Conservation (phyloP, 2,329 filamentous ascomycete genomes). For the Orbilia quercus region DNA sequence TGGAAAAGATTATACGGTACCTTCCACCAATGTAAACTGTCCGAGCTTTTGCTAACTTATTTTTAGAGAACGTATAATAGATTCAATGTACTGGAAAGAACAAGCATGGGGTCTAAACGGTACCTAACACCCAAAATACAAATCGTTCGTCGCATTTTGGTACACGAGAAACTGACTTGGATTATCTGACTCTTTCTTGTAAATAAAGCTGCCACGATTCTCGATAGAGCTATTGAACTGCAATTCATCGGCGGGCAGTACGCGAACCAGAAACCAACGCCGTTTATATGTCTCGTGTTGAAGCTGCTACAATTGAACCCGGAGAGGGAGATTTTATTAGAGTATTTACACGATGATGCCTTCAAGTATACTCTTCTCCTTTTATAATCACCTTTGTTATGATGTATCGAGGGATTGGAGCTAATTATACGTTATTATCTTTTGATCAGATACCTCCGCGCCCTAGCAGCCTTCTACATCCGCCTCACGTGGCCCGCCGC, state of each 20-base stretch:
- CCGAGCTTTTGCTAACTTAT: slow-evolving; percentile 25
- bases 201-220: slow-evolving; percentile 71
- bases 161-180: slow-evolving; percentile 18
- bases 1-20: slow-evolving; percentile 60
- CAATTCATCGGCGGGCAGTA: slow-evolving; percentile 88
- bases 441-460: slow-evolving; percentile 80
- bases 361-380: slow-evolving; percentile 69
- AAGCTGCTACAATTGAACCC: slow-evolving; percentile 92
- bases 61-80: slow-evolving; percentile 81
- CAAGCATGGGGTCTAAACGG: slow-evolving; percentile 95
- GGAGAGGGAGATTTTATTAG: slow-evolving; percentile 78
- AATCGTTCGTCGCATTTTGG: slow-evolving; percentile 21
- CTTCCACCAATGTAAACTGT: not conserved
- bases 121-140: slow-evolving; percentile 58
- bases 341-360: slow-evolving; percentile 81
- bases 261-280: slow-evolving; percentile 83
- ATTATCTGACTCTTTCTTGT: slow-evolving; percentile 11
- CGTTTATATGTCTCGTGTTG: slow-evolving; percentile 93
- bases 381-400: not conserved
- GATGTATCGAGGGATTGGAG: not conserved
- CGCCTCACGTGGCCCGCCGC: slow-evolving; percentile 83
- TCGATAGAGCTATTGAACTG: slow-evolving; percentile 89
- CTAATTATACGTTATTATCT: slow-evolving; percentile 61
- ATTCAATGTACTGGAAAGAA: slow-evolving; percentile 98
- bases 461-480: slow-evolving; percentile 92